phyloP scores from a whole-genome alignment of 495 filamentous ascomycete species.

The Trichoderma asperelloides region DNA sequence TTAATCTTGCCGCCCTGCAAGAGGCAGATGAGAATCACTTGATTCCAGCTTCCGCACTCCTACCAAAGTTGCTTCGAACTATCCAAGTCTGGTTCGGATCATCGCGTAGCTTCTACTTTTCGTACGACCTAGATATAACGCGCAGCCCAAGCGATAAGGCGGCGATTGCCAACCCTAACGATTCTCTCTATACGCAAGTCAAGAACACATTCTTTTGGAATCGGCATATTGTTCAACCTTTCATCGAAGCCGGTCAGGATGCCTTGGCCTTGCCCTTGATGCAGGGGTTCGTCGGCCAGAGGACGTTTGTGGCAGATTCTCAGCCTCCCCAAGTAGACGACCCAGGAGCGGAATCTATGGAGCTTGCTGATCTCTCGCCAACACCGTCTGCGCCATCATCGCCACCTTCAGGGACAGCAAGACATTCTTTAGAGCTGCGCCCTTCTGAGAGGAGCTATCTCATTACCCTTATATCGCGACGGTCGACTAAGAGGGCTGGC shows the following conservation, averaged over 20 bases:
- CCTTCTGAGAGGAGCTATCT: slow-evolving; percentile 47
- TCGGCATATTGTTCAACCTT: slow-evolving; percentile 58
- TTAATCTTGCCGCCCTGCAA: not conserved
- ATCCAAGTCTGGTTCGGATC: slow-evolving; percentile 69
- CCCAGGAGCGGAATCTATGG: slow-evolving; percentile 29
- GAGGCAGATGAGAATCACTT: slow-evolving; percentile 19
- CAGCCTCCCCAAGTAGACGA: slow-evolving; percentile 36
- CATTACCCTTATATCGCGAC: slow-evolving; percentile 78
- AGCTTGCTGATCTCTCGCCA: slow-evolving; percentile 27
- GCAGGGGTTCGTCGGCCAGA: slow-evolving; percentile 91
- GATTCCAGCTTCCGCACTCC: slow-evolving; percentile 34
- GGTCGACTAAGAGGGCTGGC: slow-evolving; percentile 75
- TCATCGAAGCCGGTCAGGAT: slow-evolving; percentile 59
- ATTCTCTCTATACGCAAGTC: slow-evolving; percentile 61
- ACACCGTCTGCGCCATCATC: slow-evolving; percentile 12
- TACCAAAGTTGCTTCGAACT: slow-evolving; percentile 78
- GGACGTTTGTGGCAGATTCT: slow-evolving; percentile 58
- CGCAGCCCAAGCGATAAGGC: slow-evolving; percentile 44
- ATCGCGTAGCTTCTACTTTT: slow-evolving; percentile 80
- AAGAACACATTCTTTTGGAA: slow-evolving; percentile 93
- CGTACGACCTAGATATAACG: slow-evolving; percentile 87
- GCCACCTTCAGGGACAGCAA: slow-evolving; percentile 14
- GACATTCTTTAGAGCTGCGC: slow-evolving; percentile 19
- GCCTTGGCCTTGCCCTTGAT: slow-evolving; percentile 71
- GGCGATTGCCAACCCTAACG: slow-evolving; percentile 22